These are phyloP conservation scores for Sugiyamaella marilandica DNA, from an alignment of 805 yeast species.

Conservation along the genomic window DNA sequence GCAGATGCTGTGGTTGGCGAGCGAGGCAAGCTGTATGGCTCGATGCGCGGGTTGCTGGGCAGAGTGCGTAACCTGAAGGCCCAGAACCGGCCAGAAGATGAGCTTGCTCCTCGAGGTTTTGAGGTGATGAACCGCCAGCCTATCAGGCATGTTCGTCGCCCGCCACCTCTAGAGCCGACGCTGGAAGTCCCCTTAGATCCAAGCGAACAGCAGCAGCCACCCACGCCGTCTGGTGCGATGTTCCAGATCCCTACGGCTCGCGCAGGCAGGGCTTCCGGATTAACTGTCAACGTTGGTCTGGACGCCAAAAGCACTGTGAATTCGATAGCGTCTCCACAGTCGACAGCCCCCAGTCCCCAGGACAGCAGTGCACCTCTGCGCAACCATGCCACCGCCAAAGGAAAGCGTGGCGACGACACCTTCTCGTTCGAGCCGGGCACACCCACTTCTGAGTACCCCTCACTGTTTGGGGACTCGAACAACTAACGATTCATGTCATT, in stretches of 20 bases:
- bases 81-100: not conserved
- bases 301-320: not conserved
- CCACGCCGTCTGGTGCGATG: conserved; percentile 2
- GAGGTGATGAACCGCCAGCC: conserved; percentile 22
- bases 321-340: not conserved
- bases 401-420: not conserved
- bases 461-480: not conserved
- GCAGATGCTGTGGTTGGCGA: not conserved
- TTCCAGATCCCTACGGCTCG: not conserved
- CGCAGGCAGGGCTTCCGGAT: not conserved
- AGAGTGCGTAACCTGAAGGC: not conserved
- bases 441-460: not conserved
- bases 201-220: not conserved
- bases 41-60: conserved; percentile 7
- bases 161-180: conserved; percentile 3
- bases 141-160: conserved; percentile 9
- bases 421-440: not conserved
- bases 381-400: not conserved
- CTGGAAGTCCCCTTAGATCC: not conserved
- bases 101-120: conserved; percentile 17
- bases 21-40: conserved; percentile 5
- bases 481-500: not conserved
- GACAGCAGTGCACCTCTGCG: conserved; percentile 1
- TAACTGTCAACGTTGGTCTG: not conserved
- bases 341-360: not conserved